phyloP scores from a whole-genome alignment of 495 filamentous ascomycete species.

The Aspergillus haitiensis region DNA sequence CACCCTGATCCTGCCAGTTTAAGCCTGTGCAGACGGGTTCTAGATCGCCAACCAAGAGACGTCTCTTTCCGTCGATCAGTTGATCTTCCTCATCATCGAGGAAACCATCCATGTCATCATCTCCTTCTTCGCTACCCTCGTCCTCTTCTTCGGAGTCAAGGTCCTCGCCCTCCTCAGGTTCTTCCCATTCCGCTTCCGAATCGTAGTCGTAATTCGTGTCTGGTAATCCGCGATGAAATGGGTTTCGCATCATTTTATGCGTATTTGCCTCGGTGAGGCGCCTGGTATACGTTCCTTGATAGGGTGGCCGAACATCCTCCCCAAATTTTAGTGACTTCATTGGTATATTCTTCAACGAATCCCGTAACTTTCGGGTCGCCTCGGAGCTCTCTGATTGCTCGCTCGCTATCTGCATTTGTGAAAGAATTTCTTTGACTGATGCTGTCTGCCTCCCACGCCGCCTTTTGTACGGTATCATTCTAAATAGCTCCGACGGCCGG shows the following conservation, averaged over 20 bases:
- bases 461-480: constrained; percentile 54
- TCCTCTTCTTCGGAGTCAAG: constrained; percentile 79
- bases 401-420: constrained; percentile 44
- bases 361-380: constrained; percentile 35
- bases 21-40: constrained; percentile 75
- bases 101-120: constrained; percentile 57
- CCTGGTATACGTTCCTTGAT: constrained; percentile 79
- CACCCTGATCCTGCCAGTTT: constrained; percentile 69
- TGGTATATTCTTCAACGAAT: constrained; percentile 61
- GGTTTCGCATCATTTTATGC: constrained; percentile 65
- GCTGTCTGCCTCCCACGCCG: constrained; percentile 52
- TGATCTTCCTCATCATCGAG: constrained; percentile 54
- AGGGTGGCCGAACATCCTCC: constrained; percentile 89
- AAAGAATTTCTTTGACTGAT: constrained; percentile 69
- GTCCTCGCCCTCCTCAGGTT: constrained; percentile 77
- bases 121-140: constrained; percentile 51
- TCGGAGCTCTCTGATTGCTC: constrained; percentile 23
- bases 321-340: constrained; percentile 79
- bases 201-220: constrained; percentile 91
- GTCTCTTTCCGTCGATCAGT: constrained; percentile 41
- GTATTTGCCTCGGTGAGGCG: constrained; percentile 49
- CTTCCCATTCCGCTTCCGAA: constrained; percentile 94
- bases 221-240: constrained; percentile 61
- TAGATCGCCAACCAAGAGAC: constrained; percentile 63
- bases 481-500: constrained; percentile 57